A percentile compares a stretch with the other conserved stretches of the same genome.
Evolutionary conservation across 2,329 filamentous ascomycete species (phyloP).

Genomic region (Dichotomopilus funicola): DNA sequence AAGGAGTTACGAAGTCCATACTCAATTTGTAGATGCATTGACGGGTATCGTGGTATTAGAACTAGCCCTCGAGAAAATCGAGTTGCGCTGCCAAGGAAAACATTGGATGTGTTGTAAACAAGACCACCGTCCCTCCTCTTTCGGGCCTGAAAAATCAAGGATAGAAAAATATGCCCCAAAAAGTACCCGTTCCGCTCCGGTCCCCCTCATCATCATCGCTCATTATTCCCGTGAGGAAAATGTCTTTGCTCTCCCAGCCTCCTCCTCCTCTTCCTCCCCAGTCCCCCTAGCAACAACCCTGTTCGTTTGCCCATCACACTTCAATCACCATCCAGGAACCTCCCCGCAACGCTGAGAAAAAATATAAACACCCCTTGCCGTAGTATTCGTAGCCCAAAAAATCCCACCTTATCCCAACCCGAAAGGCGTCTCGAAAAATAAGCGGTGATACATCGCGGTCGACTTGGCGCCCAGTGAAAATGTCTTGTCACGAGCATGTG

Average conservation of each 20-base stretch:
- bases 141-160: not conserved
- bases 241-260: not conserved
- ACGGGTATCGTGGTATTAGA: conserved; percentile 17
- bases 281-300: too few relatives aligned
- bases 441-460: not conserved
- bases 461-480: not conserved
- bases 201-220: not conserved
- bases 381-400: too few relatives aligned
- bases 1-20: conserved; percentile 7
- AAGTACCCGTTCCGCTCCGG: not conserved
- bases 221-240: not conserved
- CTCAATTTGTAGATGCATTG: conserved; percentile 7
- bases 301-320: too few relatives aligned
- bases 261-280: not conserved
- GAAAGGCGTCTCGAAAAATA: not conserved
- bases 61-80: not conserved
- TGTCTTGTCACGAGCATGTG: not conserved
- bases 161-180: not conserved
- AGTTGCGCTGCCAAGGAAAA: not conserved
- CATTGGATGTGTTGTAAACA: not conserved
- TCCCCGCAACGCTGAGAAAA: too few relatives aligned
- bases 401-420: too few relatives aligned
- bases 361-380: too few relatives aligned
- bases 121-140: too few relatives aligned
- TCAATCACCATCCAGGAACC: too few relatives aligned